phyloP scores from a whole-genome alignment of 2,329 filamentous ascomycete species.

The Pseudofabraea citricarpa region DNA sequence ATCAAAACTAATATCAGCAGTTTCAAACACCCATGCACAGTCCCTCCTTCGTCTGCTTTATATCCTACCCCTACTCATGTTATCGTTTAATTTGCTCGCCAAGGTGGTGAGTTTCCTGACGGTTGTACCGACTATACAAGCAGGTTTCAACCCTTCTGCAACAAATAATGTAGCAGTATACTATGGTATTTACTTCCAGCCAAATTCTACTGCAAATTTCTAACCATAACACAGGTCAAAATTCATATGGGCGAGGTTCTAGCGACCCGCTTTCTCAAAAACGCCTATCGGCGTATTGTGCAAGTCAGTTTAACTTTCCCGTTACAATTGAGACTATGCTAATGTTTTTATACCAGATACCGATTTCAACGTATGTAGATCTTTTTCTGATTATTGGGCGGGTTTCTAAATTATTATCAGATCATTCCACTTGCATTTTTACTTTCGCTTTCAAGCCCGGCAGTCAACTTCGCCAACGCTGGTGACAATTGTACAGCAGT shows the following conservation, averaged over 20 bases:
- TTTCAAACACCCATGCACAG: too few species aligned
- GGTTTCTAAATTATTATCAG: conserved; percentile 25
- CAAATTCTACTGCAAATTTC: conserved; percentile 1
- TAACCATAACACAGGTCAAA: conserved; percentile 43
- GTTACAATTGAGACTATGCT: background rate
- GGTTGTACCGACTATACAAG: conserved; percentile 29
- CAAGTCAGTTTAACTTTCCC: conserved; percentile 36
- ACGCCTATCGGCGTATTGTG: conserved; percentile 53
- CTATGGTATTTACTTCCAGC: conserved; percentile 47
- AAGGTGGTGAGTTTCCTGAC: too few species aligned
- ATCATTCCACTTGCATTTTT: conserved; percentile 63
- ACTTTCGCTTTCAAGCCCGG: conserved; percentile 46
- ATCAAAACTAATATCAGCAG: too few species aligned
- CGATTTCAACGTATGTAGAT: conserved; percentile 39
- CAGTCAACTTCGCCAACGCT: conserved; percentile 61
- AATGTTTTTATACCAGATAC: conserved; percentile 30
- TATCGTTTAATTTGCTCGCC: conserved; percentile 23
- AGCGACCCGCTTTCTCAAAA: conserved; percentile 46
- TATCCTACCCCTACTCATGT: too few species aligned
- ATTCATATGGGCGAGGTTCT: conserved; percentile 46
- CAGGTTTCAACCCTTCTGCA: conserved; percentile 38
- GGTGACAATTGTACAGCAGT: conserved; percentile 58
- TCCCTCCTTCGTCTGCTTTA: too few species aligned
- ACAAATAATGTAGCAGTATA: conserved; percentile 57
- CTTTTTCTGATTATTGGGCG: background rate